Percentiles rank a stretch among this genome's conserved stretches.
These are phyloP conservation scores for Cetradonia linearis DNA, from an alignment of 495 filamentous ascomycete genomes.

Conservation along the genomic window DNA sequence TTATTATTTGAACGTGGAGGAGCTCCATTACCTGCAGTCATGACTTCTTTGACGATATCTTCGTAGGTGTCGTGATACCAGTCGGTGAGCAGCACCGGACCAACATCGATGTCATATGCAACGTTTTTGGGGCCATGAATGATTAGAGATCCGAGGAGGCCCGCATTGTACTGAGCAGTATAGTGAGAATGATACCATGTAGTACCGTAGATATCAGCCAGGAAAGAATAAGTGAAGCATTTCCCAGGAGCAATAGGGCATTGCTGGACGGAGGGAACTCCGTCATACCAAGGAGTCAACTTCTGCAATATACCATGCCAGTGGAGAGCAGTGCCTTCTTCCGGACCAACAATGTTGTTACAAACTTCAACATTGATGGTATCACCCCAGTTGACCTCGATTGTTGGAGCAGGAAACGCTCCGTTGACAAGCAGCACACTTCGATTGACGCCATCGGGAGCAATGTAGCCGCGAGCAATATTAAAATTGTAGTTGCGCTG, in stretches of 20 bases:
- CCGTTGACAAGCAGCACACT: constrained; percentile 35
- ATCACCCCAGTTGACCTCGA: constrained; percentile 47
- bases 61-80: constrained; percentile 33
- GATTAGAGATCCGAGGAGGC: constrained; percentile 43
- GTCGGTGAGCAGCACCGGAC: constrained; percentile 38
- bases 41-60: constrained; percentile 23
- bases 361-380: constrained; percentile 20
- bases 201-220: constrained; percentile 37
- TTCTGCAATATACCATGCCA: constrained; percentile 34
- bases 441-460: constrained; percentile 37
- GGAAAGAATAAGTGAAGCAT: constrained; percentile 32
- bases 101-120: constrained; percentile 53
- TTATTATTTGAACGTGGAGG: constrained; percentile 27
- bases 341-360: constrained; percentile 24
- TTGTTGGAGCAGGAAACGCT: constrained; percentile 38
- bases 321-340: constrained; percentile 39
- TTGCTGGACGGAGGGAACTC: constrained; percentile 41
- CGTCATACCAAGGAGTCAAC: constrained; percentile 34
- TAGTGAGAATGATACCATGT: constrained; percentile 45
- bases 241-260: constrained; percentile 43
- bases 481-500: constrained; percentile 44
- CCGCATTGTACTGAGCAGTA: constrained; percentile 37
- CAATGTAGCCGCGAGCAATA: constrained; percentile 40
- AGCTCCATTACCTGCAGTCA: neutral
- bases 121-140: constrained; percentile 51